Evolutionary conservation across 441 rosid species (phyloP).

Genomic region (Populus hybrid): DNA sequence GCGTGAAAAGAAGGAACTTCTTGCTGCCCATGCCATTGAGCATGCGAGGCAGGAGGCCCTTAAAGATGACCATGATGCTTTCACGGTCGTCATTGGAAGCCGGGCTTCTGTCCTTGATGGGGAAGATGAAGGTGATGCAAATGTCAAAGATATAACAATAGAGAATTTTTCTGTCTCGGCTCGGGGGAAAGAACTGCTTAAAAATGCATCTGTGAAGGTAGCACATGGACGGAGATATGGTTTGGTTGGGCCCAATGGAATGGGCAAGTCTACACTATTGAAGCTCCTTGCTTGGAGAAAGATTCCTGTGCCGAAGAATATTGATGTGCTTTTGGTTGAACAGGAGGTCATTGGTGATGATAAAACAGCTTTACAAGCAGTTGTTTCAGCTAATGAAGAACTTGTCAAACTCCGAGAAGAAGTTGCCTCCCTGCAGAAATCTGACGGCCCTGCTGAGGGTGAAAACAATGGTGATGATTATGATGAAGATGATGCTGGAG

Average conservation of each 20-base stretch:
- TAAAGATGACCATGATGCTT: slow-evolving; percentile 77
- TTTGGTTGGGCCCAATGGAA: slow-evolving; percentile 12
- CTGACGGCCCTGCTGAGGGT: slow-evolving; percentile 15
- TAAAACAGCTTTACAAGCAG: slow-evolving; percentile 66
- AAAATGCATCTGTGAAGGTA: slow-evolving; percentile 66
- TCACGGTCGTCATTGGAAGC: slow-evolving; percentile 74
- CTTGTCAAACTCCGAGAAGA: slow-evolving; percentile 56
- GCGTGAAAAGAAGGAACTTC: slow-evolving; percentile 56
- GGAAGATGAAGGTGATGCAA: slow-evolving; percentile 67
- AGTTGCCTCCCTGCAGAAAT: slow-evolving; percentile 45
- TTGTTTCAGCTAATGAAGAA: slow-evolving; percentile 85
- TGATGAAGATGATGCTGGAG: slow-evolving; percentile 48
- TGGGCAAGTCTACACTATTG: slow-evolving; percentile 79
- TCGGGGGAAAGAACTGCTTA: slow-evolving; percentile 77
- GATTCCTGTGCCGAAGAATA: slow-evolving; percentile 83
- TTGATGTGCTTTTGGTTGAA: slow-evolving; percentile 86
- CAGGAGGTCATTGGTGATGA: slow-evolving; percentile 34
- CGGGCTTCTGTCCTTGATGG: slow-evolving; percentile 72
- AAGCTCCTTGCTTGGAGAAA: slow-evolving; percentile 93
- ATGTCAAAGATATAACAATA: slow-evolving; percentile 64
- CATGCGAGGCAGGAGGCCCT: slow-evolving; percentile 65
- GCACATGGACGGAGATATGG: slow-evolving; percentile 38
- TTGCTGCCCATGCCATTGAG: slow-evolving; percentile 45
- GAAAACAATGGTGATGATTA: slow-evolving; percentile 22
- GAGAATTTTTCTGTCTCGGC: slow-evolving; percentile 81